Conservation (phyloP, 2,329 filamentous ascomycete species). For the Fusarium solani-melongenae region DNA sequence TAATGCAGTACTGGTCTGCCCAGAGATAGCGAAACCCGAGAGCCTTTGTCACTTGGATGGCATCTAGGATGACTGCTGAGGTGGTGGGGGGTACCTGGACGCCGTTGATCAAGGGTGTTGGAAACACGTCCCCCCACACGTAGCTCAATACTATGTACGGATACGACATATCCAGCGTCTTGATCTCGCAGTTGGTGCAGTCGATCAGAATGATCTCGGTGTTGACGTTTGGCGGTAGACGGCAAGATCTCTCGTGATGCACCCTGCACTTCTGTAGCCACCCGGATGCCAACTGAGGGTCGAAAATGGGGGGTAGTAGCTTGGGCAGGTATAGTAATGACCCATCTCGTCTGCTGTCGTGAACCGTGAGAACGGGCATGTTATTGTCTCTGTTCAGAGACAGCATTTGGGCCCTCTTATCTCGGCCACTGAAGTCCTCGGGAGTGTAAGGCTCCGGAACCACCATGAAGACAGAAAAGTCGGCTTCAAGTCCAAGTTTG, state of each 20-base stretch:
- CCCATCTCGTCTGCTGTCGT: neutral
- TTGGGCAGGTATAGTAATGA: neutral
- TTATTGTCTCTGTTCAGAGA: neutral
- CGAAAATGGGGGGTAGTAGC: neutral
- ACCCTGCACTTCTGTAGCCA: neutral
- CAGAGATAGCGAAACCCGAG: neutral
- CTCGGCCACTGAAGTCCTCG: neutral
- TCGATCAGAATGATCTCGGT: neutral
- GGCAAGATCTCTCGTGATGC: neutral
- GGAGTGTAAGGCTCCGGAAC: neutral
- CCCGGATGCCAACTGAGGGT: neutral
- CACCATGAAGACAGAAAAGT: neutral
- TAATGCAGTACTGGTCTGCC: neutral
- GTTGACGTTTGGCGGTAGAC: neutral
- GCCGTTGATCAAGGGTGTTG: neutral
- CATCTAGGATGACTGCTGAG: neutral
- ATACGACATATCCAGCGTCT: neutral
- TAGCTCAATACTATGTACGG: neutral
- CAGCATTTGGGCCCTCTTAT: neutral
- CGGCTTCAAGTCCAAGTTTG: neutral
- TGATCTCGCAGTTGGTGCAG: neutral
- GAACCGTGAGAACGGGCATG: neutral
- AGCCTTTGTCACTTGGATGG: neutral
- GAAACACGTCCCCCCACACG: neutral
- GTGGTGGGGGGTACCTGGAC: neutral